A percentile compares a stretch with the other conserved stretches of the same genome.
Evolutionary conservation across 2,329 filamentous ascomycete genomes (phyloP).

Genomic region (Biscogniauxia sp.): DNA sequence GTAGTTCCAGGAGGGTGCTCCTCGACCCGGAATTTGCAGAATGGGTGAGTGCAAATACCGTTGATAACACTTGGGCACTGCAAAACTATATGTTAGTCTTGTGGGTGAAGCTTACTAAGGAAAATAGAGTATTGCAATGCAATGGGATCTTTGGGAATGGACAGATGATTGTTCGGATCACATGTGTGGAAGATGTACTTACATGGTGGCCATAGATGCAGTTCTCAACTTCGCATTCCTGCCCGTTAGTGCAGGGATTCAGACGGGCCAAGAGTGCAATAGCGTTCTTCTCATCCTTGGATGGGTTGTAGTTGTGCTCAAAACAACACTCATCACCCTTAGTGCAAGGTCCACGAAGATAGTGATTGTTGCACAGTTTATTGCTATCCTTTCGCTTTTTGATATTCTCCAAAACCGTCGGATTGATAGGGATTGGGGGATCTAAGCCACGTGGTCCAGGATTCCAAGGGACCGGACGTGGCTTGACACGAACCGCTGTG

Average conservation of each 20-base stretch:
- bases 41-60: conserved; percentile 50
- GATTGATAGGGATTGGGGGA: conserved; percentile 46
- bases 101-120: conserved; percentile 3
- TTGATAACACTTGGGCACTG: conserved; percentile 55
- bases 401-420: conserved; percentile 48
- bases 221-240: conserved; percentile 55
- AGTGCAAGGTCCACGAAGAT: conserved; percentile 54
- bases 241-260: conserved; percentile 56
- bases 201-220: conserved; percentile 66
- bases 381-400: conserved; percentile 54
- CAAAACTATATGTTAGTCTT: conserved; percentile 12
- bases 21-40: conserved; percentile 53
- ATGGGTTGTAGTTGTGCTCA: conserved; percentile 54
- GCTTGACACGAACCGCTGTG: conserved; percentile 20
- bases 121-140: background rate
- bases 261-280: conserved; percentile 55
- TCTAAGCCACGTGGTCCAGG: conserved; percentile 56
- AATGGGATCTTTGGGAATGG: no score
- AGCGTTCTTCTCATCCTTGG: conserved; percentile 53
- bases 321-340: conserved; percentile 56
- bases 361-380: conserved; percentile 63
- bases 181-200: conserved; percentile 28
- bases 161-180: background rate
- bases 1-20: conserved; percentile 58
- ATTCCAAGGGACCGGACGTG: conserved; percentile 44